Evolutionary conservation across 805 yeast species (phyloP).

Genomic region (Saturnispora bothae): DNA sequence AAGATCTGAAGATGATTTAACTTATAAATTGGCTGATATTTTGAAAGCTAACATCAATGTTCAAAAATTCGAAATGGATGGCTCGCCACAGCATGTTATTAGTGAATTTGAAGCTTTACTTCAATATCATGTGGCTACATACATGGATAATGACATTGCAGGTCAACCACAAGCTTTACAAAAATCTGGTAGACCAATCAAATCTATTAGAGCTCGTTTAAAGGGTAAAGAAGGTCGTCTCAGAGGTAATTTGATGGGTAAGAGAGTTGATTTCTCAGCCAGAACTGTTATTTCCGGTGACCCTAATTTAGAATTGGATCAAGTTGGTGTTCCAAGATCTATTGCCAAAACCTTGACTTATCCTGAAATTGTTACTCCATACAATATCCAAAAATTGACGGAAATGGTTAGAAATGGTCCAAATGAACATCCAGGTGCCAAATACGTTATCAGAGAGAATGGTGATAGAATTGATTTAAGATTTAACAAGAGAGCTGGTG

Average conservation of each 20-base stretch:
- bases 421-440: slow-evolving; percentile 99
- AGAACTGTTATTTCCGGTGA: slow-evolving; percentile 99
- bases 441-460: slow-evolving; percentile 93
- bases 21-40: slow-evolving; percentile 94
- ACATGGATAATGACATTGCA: slow-evolving; percentile 99
- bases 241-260: slow-evolving; percentile 98
- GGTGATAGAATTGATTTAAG: slow-evolving; percentile 98
- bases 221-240: slow-evolving; percentile 99
- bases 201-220: slow-evolving; percentile 96
- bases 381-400: slow-evolving; percentile 86
- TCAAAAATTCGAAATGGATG: slow-evolving; percentile 95
- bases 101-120: slow-evolving; percentile 91
- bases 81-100: slow-evolving; percentile 97
- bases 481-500: slow-evolving; percentile 97
- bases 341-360: slow-evolving; percentile 93
- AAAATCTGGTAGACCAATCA: slow-evolving; percentile 97
- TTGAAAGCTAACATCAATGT: slow-evolving; percentile 94
- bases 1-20: slow-evolving; percentile 98
- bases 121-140: slow-evolving; percentile 97
- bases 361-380: slow-evolving; percentile 97
- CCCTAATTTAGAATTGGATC: slow-evolving; percentile 94
- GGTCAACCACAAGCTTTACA: slow-evolving; percentile 99
- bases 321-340: slow-evolving; percentile 96
- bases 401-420: slow-evolving; percentile 96
- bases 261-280: slow-evolving; percentile 98